Conservation (phyloP, 1,284 basidiomycete species). For the Ustilago xerochloae region DNA sequence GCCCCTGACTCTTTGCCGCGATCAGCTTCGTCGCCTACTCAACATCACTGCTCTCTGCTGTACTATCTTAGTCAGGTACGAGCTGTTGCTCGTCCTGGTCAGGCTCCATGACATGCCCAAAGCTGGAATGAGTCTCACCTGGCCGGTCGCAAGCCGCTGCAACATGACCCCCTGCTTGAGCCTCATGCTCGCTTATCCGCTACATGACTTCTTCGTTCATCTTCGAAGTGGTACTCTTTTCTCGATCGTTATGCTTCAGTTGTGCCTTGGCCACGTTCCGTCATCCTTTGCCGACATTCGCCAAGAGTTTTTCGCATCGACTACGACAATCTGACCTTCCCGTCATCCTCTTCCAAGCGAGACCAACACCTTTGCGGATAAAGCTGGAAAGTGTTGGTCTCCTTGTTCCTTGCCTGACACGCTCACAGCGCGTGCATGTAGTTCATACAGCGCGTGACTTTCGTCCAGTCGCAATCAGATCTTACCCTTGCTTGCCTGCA, state of each 20-base stretch:
- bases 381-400: slow-evolving; percentile 10
- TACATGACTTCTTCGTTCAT: neutral
- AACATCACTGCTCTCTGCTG: too few species aligned
- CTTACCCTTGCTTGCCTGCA: neutral
- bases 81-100: neutral
- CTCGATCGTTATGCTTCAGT: too few species aligned
- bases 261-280: slow-evolving; percentile 9
- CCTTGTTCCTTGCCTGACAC: neutral
- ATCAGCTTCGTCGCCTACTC: neutral
- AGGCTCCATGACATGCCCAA: neutral
- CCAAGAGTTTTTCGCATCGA: neutral
- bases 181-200: neutral
- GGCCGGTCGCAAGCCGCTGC: slow-evolving; percentile 2
- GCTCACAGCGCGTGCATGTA: neutral
- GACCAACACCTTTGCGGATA: slow-evolving; percentile 9
- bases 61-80: too few species aligned
- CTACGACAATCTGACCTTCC: neutral
- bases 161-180: slow-evolving; percentile 2
- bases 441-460: slow-evolving; percentile 6
- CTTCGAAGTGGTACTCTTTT: neutral
- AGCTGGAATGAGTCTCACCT: neutral
- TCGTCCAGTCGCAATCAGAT: neutral
- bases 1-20: slow-evolving; percentile 2
- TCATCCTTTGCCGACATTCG: neutral
- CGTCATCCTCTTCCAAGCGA: slow-evolving; percentile 10